Base-by-base conservation (phyloP, 352 stramenopile species). In the Pythium myriotylum region DNA sequence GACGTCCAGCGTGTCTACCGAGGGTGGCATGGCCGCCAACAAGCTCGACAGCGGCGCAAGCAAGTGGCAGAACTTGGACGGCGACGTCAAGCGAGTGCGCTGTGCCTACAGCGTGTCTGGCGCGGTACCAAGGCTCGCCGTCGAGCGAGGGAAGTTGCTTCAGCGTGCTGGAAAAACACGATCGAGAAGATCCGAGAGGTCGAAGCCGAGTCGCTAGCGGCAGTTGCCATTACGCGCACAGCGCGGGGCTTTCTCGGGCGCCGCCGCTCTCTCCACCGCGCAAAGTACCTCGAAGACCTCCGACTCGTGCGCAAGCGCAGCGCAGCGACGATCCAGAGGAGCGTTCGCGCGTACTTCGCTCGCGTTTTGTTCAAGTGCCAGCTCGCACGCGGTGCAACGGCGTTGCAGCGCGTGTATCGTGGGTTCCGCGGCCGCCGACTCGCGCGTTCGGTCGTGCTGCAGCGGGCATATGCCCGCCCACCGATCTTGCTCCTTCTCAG, bases 361-460 rank as follows among this genome's bases (percentile, higher is more conserved):
- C 70, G 75, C 8, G 69, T 91, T 2, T 55, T 72, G 9, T 63
- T 92, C 1, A 39, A 35, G 0, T 65, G 61, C 2, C 72, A 79
- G 39, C 43, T 86, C 23, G 76, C 72, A 41, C 51, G 67, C 1
- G 70, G 76, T 19, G 69, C 81, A 3, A 77, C 57, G 0, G 57
- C 74, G n/a, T 23, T 94, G 12, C 82, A 94, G 54, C 69, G 76
- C 12, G 46, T 85, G 2, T 83, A 71, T 49, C 81, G 84, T 27
- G 84, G 82, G 1, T 79, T 75, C 51, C 10, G 55, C 0, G 82
- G 79, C 4, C 82, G 84, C 0, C 32, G 52, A 7, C 32, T 55
- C 20, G 82, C 77, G 8, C 54, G 73, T 2, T 10, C 13, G 40
- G 61, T 76, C 45, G 60, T 94, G 0, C 55, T 94, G 23, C 10